These are phyloP conservation scores for Phylloporus sp. DNA, from an alignment of 768 basidiomycete species.

Conservation along the genomic window DNA sequence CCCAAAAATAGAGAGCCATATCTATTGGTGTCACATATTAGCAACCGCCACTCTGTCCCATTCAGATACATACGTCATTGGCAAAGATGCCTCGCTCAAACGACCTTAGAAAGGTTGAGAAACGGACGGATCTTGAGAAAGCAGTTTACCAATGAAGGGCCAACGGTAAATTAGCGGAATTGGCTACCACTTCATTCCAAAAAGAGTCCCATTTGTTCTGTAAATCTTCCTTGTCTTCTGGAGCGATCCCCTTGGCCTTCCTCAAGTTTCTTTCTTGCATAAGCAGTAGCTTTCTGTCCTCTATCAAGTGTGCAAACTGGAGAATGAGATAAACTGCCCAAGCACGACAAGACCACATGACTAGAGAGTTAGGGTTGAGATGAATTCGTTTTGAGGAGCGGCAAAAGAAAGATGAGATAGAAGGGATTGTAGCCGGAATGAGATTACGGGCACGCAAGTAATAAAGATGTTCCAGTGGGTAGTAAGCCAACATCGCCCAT, in stretches of 20 bases:
- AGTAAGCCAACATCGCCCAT: constrained; percentile 71
- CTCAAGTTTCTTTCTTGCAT: constrained; percentile 51
- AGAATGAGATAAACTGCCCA: constrained; percentile 80
- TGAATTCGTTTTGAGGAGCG: constrained; percentile 39
- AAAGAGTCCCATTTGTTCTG: constrained; percentile 59
- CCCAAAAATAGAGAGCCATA: constrained; percentile 40
- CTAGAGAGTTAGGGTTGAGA: constrained; percentile 46
- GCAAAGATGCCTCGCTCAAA: constrained; percentile 61
- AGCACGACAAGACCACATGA: constrained; percentile 72
- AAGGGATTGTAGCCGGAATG: constrained; percentile 52
- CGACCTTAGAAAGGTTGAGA: constrained; percentile 47
- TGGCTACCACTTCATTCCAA: constrained; percentile 68
- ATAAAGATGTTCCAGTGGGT: constrained; percentile 73
- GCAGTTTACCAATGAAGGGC: constrained; percentile 75
- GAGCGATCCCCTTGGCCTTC: constrained; percentile 53
- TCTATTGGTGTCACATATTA: constrained; percentile 24
- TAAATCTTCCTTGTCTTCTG: constrained; percentile 54
- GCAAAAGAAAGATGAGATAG: constrained; percentile 41
- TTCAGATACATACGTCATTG: constrained; percentile 49
- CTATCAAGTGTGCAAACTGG: constrained; percentile 68
- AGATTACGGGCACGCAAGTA: constrained; percentile 62
- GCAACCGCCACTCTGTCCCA: neutral
- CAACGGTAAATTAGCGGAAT: constrained; percentile 73
- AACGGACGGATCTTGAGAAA: neutral
- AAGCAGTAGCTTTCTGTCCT: constrained; percentile 60